Conservation (phyloP, 2,329 filamentous ascomycete genomes). For the Ophiosphaerella herpotricha region DNA sequence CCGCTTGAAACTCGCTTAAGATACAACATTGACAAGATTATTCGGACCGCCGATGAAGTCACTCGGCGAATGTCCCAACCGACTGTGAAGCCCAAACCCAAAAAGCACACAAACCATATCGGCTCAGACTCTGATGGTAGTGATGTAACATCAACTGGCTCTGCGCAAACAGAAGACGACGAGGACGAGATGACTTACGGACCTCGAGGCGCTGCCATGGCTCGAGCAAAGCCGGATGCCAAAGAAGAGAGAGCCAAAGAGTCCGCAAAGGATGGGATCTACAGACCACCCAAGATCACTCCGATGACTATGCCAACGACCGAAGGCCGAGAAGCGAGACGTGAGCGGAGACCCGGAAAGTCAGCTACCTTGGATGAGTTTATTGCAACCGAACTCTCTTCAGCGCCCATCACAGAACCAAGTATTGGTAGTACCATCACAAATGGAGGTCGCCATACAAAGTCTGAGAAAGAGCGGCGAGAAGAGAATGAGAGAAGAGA, state of each 20-base stretch:
- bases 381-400: slow-evolving; percentile 79
- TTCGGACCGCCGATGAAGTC: slow-evolving; percentile 81
- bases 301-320: slow-evolving; percentile 80
- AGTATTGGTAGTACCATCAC: slow-evolving; percentile 91
- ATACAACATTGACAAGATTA: slow-evolving; percentile 94
- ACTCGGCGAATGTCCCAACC: slow-evolving; percentile 36
- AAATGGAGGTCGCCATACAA: slow-evolving; percentile 75
- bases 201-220: slow-evolving; percentile 61
- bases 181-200: slow-evolving; percentile 67
- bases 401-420: slow-evolving; percentile 80
- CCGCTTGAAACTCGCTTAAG: slow-evolving; percentile 88
- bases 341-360: slow-evolving; percentile 66
- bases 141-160: slow-evolving; percentile 34
- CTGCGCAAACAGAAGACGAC: slow-evolving; percentile 36
- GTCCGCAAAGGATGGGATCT: slow-evolving; percentile 68
- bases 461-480: slow-evolving; percentile 75
- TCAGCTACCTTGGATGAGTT: slow-evolving; percentile 93
- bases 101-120: slow-evolving; percentile 43
- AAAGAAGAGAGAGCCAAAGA: slow-evolving; percentile 30
- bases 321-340: slow-evolving; percentile 64
- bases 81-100: slow-evolving; percentile 18
- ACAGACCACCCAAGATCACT: slow-evolving; percentile 85
- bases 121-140: slow-evolving; percentile 51
- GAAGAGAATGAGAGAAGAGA: slow-evolving; percentile 77
- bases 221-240: slow-evolving; percentile 30